Percentiles rank a stretch among this genome's conserved stretches.
Evolutionary conservation across 2,329 filamentous ascomycete genomes (phyloP).

Genomic region (Curvularia spicifera): DNA sequence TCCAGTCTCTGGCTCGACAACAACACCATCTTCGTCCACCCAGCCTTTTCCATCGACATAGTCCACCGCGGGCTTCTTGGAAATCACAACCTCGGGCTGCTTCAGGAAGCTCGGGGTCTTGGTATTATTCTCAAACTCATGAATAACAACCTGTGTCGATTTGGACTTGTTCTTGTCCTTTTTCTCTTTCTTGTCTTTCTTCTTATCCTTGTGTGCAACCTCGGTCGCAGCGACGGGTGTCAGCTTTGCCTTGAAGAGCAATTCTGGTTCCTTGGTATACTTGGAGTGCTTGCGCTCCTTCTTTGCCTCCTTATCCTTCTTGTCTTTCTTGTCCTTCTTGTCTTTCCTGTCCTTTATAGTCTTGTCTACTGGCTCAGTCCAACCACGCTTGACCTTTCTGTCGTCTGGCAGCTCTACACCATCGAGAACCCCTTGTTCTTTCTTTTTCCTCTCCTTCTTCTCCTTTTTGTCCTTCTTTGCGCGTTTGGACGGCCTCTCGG

Average conservation of each 20-base stretch:
- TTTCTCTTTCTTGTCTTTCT: constrained; percentile 62
- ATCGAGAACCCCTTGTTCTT: constrained; percentile 60
- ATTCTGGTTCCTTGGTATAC: constrained; percentile 80
- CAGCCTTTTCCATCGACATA: constrained; percentile 88
- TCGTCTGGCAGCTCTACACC: constrained; percentile 76
- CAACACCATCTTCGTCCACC: constrained; percentile 78
- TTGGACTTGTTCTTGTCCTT: constrained; percentile 64
- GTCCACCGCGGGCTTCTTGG: constrained; percentile 60
- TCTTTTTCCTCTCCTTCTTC: constrained; percentile 55
- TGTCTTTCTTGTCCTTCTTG: constrained; percentile 48
- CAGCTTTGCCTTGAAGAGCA: constrained; percentile 82
- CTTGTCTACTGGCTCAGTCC: constrained; percentile 71
- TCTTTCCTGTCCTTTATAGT: constrained; percentile 56
- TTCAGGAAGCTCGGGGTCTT: constrained; percentile 85
- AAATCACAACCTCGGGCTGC: constrained; percentile 54
- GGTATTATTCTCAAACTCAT: constrained; percentile 87
- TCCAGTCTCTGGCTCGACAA: constrained; percentile 67
- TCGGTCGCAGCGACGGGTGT: constrained; percentile 54
- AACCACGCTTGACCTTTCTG: constrained; percentile 85
- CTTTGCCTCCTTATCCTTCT: constrained; percentile 56
- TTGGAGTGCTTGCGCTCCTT: constrained; percentile 71
- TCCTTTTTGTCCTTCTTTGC: constrained; percentile 54
- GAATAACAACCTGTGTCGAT: constrained; percentile 68
- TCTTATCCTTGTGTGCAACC: constrained; percentile 51
- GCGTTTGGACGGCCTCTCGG: constrained; percentile 59